These are phyloP conservation scores for Aciculoconidium aculeatum DNA, from an alignment of 805 yeast genomes.

Conservation along the genomic window DNA sequence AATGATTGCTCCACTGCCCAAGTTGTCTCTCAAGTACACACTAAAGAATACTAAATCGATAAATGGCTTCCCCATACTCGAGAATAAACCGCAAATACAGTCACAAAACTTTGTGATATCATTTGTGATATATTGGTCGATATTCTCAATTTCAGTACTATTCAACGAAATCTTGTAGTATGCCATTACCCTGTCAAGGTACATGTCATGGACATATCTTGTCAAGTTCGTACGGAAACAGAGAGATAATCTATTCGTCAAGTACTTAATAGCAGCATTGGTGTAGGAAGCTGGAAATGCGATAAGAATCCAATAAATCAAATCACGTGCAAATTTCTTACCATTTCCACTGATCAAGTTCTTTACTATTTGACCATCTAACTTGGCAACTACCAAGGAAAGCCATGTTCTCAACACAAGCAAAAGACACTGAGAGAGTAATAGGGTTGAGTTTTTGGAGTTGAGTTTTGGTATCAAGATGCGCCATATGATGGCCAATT, in stretches of 20 bases:
- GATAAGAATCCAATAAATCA: slow-evolving; percentile 80
- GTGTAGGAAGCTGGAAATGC: slow-evolving; percentile 93
- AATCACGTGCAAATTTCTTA: slow-evolving; percentile 65
- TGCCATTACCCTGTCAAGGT: slow-evolving; percentile 72
- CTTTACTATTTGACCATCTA: slow-evolving; percentile 89
- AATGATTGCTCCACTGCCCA: slow-evolving; percentile 79
- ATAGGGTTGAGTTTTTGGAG: slow-evolving; percentile 59
- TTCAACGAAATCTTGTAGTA: slow-evolving; percentile 77
- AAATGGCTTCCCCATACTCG: slow-evolving; percentile 87
- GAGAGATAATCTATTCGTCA: slow-evolving; percentile 70
- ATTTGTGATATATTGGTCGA: slow-evolving; percentile 82
- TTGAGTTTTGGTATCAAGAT: slow-evolving; percentile 73
- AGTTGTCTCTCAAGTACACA: slow-evolving; percentile 72
- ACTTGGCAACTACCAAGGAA: slow-evolving; percentile 74
- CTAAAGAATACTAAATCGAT: slow-evolving; percentile 83
- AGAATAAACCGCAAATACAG: slow-evolving; percentile 75
- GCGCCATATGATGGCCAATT: slow-evolving; percentile 69
- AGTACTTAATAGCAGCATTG: slow-evolving; percentile 79
- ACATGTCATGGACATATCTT: slow-evolving; percentile 85
- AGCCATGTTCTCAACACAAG: slow-evolving; percentile 81
- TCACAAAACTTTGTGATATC: slow-evolving; percentile 79
- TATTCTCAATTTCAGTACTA: slow-evolving; percentile 50
- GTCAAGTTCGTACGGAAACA: slow-evolving; percentile 80
- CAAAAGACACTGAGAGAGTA: slow-evolving; percentile 67
- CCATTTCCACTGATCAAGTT: slow-evolving; percentile 82